Conservation (phyloP, 768 basidiomycete genomes). For the Russula brevipes region DNA sequence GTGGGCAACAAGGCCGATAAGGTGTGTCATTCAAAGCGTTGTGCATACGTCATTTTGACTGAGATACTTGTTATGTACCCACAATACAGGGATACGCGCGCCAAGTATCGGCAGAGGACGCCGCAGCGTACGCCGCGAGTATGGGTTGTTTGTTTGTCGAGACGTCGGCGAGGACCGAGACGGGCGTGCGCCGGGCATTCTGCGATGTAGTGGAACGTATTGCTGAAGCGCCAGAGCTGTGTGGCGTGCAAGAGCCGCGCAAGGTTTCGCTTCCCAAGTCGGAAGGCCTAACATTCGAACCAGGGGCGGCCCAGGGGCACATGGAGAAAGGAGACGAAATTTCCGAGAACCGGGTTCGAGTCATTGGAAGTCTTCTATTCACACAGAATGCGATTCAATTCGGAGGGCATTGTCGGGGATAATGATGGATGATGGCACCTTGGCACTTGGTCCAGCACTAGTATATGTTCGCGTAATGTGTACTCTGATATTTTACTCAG, state of each 20-base stretch:
- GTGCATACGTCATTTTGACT: background rate
- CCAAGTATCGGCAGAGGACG: slow-evolving; percentile 77
- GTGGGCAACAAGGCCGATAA: slow-evolving; percentile 96
- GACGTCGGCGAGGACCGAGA: slow-evolving; percentile 85
- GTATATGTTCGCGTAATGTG: background rate
- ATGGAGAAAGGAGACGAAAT: background rate
- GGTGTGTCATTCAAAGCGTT: slow-evolving; percentile 34
- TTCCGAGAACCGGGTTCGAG: background rate
- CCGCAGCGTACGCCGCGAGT: slow-evolving; percentile 68
- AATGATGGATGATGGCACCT: background rate
- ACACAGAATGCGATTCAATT: background rate
- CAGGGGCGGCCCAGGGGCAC: background rate
- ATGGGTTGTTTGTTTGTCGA: slow-evolving; percentile 87
- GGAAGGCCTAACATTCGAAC: background rate
- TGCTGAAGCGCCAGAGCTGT: slow-evolving; percentile 75
- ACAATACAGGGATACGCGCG: slow-evolving; percentile 73
- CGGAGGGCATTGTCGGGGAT: background rate
- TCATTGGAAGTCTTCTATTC: slow-evolving; percentile 1
- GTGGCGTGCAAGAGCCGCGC: slow-evolving; percentile 39
- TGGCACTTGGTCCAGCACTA: no score
- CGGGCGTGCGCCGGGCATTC: slow-evolving; percentile 75
- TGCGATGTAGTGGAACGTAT: slow-evolving; percentile 76
- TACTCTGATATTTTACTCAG: background rate
- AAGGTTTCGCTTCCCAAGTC: slow-evolving; percentile 25
- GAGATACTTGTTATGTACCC: background rate